Base-by-base conservation (phyloP, 768 basidiomycete species). In the Hirschioporus abietinus region DNA sequence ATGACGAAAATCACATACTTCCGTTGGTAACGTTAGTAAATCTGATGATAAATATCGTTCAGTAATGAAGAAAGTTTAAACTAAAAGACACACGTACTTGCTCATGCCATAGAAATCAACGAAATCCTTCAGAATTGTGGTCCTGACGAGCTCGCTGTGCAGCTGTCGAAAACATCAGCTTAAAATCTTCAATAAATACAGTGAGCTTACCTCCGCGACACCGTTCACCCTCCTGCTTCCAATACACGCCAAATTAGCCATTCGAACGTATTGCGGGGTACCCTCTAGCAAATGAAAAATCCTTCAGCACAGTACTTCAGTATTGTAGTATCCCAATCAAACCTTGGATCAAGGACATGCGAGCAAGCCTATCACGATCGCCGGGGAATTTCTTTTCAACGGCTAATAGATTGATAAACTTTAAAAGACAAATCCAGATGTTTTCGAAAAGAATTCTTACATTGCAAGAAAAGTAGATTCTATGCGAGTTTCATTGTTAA, bases 321-420 rank as follows among this genome's bases (percentile, higher is more conserved):
- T 18, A 63, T 8, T 5, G 25, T 52, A 61, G 15, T n/a, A 9
- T 20, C 12, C 42, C 8, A 27, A 24, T 23, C 18, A 26, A 68
- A 86, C 91, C 93, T 81, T 99, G 91, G 68, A 99, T 96, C 72
- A 99, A 79, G 5, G 91, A 93, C 95, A 99, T 96, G 63, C 95
- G 83, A 20, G 82, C 81, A 52, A 98, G 81, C 65, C 87, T 83
- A 0, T 91, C 95, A 34, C 86, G 83, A 73, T 98, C 96, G 1
- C 87, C 88, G 0, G 97, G 97, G 84, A 87, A 99, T 78, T 89
- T 87, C 78, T 86, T 88, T 77, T 95, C 94, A 36, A 99, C 95
- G 57, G 89, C 91, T 87, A 15, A 77, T 75, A 34, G 57, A 64
- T 35, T 66, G 20, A n/a, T 34, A 8, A 25, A 34, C 1, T 61